Evolutionary conservation across 83 land plant genomes (phyloP).

Genomic region (Diphasiastrum complanatum): DNA sequence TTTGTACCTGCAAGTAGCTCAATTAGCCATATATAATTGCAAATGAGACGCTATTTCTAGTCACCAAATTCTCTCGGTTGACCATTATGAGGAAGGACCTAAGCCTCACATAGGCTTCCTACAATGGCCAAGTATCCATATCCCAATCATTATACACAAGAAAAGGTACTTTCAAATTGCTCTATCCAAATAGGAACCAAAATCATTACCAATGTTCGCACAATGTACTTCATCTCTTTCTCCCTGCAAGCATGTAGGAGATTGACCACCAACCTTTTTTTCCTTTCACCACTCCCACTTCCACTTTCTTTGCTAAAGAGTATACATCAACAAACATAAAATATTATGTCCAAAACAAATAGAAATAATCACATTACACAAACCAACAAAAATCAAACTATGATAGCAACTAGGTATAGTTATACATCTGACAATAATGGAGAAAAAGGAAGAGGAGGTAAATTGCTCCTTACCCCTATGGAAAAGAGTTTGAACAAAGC

Average conservation of each 20-base stretch:
- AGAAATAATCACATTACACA: neutral
- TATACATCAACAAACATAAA: neutral
- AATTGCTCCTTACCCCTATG: too few species aligned
- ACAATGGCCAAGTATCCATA: too few species aligned
- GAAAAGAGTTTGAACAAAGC: too few species aligned
- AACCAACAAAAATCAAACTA: too few species aligned
- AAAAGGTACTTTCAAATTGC: neutral
- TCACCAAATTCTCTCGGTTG: too few species aligned
- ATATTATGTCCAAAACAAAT: neutral
- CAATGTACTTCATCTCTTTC: slow-evolving; percentile 87
- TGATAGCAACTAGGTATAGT: too few species aligned
- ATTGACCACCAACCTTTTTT: slow-evolving; percentile 58
- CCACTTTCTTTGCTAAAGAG: slow-evolving; percentile 64
- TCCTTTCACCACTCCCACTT: slow-evolving; percentile 63
- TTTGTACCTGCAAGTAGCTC: slow-evolving; percentile 56
- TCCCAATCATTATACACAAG: neutral
- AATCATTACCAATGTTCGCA: slow-evolving; percentile 79
- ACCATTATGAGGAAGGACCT: too few species aligned
- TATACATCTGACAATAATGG: too few species aligned
- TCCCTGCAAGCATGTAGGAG: slow-evolving; percentile 85
- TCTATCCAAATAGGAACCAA: neutral
- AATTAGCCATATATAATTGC: too few species aligned
- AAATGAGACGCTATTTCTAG: too few species aligned
- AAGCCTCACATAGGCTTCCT: too few species aligned
- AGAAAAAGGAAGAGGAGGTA: too few species aligned